These are phyloP conservation scores for Alternaria ventricosa DNA, from an alignment of 2,329 filamentous ascomycete species.

Conservation along the genomic window DNA sequence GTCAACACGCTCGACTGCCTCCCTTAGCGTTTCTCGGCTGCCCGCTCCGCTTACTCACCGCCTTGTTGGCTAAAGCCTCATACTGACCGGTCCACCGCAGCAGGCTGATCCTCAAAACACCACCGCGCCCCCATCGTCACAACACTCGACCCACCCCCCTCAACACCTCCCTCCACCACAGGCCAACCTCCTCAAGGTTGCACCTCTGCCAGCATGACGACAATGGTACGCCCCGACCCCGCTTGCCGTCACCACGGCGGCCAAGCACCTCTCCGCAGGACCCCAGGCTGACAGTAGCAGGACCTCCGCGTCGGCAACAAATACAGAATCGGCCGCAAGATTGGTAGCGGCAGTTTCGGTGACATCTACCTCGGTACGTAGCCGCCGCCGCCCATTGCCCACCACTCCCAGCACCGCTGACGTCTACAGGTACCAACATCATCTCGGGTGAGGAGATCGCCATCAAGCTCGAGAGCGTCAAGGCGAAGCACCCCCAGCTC, in stretches of 20 bases:
- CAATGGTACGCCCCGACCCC: conserved; percentile 61
- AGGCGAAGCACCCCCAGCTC: conserved; percentile 98
- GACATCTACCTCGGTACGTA: conserved; percentile 87
- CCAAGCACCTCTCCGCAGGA: conserved; percentile 19
- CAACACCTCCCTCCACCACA: conserved; percentile 17
- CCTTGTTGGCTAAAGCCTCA: conserved; percentile 50
- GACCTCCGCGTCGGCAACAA: conserved; percentile 99
- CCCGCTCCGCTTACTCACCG: conserved; percentile 50
- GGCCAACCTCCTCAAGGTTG: conserved; percentile 46
- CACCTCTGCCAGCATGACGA: conserved; percentile 60
- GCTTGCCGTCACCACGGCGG: conserved; percentile 36
- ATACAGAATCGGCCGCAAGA: conserved; percentile 99
- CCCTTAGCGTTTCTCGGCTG: conserved; percentile 31
- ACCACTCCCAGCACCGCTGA: conserved; percentile 17
- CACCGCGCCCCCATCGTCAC: conserved; percentile 26
- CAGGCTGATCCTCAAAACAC: conserved; percentile 47
- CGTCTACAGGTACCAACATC: conserved; percentile 84
- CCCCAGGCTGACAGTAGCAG: conserved; percentile 58
- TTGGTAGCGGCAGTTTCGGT: conserved; percentile 95
- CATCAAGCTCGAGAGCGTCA: conserved; percentile 99
- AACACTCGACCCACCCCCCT: conserved; percentile 24
- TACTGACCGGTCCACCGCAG: conserved; percentile 49
- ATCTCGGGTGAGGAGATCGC: conserved; percentile 99
- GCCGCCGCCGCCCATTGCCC: conserved; percentile 1
- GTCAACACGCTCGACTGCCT: conserved; percentile 26